Evolutionary conservation across 331 rosid species (phyloP).

Genomic region (Quercus tomentella): DNA sequence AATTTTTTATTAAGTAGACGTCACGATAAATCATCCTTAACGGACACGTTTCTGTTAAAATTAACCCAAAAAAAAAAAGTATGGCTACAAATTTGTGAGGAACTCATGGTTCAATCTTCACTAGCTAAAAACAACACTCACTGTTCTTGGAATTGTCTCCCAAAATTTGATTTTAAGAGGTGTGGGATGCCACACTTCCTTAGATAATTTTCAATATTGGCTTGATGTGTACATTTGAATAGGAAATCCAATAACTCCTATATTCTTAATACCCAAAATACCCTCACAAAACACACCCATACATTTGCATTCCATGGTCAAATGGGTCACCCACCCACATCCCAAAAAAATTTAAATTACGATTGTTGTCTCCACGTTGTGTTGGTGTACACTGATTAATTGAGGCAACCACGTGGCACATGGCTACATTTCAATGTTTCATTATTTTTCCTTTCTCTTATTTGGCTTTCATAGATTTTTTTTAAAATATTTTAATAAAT

Average conservation of each 20-base stretch:
- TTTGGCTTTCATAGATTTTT: background rate
- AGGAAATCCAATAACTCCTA: background rate
- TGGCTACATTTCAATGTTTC: slow-evolving; percentile 23
- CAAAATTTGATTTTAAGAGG: slow-evolving; percentile 8
- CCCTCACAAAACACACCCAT: background rate
- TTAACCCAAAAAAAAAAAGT: background rate
- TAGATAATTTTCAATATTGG: background rate
- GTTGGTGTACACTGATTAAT: slow-evolving; percentile 16
- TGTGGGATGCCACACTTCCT: slow-evolving; percentile 35
- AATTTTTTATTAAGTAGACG: too few relatives aligned
- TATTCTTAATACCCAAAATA: background rate
- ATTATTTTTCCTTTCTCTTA: background rate
- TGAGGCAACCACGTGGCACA: slow-evolving; percentile 46
- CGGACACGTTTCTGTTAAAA: too few relatives aligned
- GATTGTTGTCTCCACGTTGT: slow-evolving; percentile 37
- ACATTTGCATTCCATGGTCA: background rate
- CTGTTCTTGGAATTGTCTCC: slow-evolving; percentile 10
- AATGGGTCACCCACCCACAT: background rate
- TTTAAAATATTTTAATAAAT: background rate
- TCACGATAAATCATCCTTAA: too few relatives aligned
- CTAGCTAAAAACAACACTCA: slow-evolving; percentile 18
- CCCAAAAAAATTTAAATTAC: background rate
- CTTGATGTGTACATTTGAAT: slow-evolving; percentile 16
- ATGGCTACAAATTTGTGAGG: background rate
- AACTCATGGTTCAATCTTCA: too few relatives aligned